Evolutionary conservation across 2,329 filamentous ascomycete species (phyloP).

Genomic region (Boeremia exigua): DNA sequence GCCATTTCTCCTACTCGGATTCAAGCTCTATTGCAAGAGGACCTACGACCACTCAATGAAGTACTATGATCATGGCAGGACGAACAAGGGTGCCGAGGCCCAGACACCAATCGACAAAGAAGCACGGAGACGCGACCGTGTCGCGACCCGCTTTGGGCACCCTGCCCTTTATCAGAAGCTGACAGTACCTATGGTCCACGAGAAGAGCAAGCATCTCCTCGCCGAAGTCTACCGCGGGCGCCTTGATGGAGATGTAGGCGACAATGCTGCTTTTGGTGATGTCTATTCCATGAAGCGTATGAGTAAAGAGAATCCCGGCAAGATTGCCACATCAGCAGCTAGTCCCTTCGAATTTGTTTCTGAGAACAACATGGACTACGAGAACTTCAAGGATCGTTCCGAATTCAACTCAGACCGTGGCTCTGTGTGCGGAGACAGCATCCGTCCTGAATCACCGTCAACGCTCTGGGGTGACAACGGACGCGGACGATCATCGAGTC

Average conservation of each 20-base stretch:
- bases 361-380: conserved; percentile 85
- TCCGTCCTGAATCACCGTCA: conserved; percentile 66
- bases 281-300: conserved; percentile 83
- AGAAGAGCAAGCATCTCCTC: conserved; percentile 84
- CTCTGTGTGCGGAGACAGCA: conserved; percentile 61
- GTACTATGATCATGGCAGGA: conserved; percentile 75
- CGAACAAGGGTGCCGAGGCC: conserved; percentile 57
- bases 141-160: conserved; percentile 80
- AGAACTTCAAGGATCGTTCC: conserved; percentile 86
- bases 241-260: conserved; percentile 64
- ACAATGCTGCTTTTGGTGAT: conserved; percentile 79
- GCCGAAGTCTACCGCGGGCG: conserved; percentile 86
- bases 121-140: conserved; percentile 64
- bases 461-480: conserved; percentile 28
- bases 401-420: conserved; percentile 88
- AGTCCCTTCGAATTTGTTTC: conserved; percentile 86
- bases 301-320: conserved; percentile 65
- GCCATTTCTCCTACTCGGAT: conserved; percentile 76
- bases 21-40: conserved; percentile 83
- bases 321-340: conserved; percentile 39
- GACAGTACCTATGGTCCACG: conserved; percentile 94
- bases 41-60: conserved; percentile 80
- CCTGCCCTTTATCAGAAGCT: conserved; percentile 88
- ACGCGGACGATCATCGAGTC: conserved; percentile 30
- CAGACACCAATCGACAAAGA: conserved; percentile 51